phyloP scores from a whole-genome alignment of 2,329 filamentous ascomycete genomes.

The Escovopsis sp. region DNA sequence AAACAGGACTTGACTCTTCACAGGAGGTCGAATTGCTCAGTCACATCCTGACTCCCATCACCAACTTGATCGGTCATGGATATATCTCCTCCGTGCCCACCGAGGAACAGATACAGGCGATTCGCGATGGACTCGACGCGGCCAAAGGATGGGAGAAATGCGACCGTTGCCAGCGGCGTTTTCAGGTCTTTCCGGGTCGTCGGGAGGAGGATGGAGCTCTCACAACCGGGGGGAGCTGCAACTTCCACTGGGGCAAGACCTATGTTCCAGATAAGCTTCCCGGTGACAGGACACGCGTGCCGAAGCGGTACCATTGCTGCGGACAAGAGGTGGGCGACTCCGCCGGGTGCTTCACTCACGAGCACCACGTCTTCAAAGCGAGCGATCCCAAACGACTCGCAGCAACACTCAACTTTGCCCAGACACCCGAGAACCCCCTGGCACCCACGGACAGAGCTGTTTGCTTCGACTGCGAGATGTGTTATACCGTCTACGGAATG shows the following conservation, averaged over 20 bases:
- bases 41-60: conserved; percentile 48
- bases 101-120: conserved; percentile 48
- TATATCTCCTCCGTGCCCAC: conserved; percentile 61
- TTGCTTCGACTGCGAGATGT: conserved; percentile 95
- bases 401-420: conserved; percentile 60
- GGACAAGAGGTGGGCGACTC: conserved; percentile 58
- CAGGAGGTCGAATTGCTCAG: conserved; percentile 56
- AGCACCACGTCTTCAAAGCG: conserved; percentile 79
- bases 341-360: conserved; percentile 54
- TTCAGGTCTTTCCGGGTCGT: conserved; percentile 83
- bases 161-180: conserved; percentile 72
- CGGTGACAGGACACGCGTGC: conserved; percentile 40
- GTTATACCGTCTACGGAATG: conserved; percentile 75
- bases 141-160: conserved; percentile 74
- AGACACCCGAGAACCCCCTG: conserved; percentile 53
- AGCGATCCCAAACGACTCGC: conserved; percentile 64
- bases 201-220: conserved; percentile 62
- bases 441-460: conserved; percentile 46
- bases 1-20: conserved; percentile 51
- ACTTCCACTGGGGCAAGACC: conserved; percentile 63
- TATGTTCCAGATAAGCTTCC: conserved; percentile 43
- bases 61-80: conserved; percentile 49
- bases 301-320: conserved; percentile 65
- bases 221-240: conserved; percentile 63
- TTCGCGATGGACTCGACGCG: conserved; percentile 48